These are phyloP conservation scores for Eimeria mitis DNA, from an alignment of 169 alveolate species.

Conservation along the genomic window DNA sequence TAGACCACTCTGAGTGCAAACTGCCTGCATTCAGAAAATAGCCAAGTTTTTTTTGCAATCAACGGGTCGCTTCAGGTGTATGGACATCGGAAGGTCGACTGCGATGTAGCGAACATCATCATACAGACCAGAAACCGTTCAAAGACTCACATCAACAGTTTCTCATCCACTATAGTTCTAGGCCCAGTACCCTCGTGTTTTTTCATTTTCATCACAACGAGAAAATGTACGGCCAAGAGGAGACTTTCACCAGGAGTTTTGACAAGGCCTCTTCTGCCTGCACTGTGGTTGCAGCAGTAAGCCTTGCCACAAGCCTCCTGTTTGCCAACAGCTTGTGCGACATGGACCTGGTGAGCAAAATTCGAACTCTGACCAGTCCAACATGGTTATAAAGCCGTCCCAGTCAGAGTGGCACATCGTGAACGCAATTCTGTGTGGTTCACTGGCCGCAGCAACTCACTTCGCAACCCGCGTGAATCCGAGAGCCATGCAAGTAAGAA, in stretches of 20 bases:
- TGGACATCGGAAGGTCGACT: slow-evolving; percentile 26
- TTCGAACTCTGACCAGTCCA: not conserved
- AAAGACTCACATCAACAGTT: slow-evolving; percentile 59
- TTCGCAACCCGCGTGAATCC: slow-evolving; percentile 72
- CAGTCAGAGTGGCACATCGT: slow-evolving; percentile 68
- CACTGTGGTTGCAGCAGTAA: slow-evolving; percentile 69
- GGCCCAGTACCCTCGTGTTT: slow-evolving; percentile 39
- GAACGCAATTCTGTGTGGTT: slow-evolving; percentile 52
- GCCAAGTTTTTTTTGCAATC: not conserved
- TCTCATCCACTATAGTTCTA: slow-evolving; percentile 31
- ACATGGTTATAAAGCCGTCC: not conserved
- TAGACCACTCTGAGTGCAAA: slow-evolving; percentile 35
- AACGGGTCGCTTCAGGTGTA: slow-evolving; percentile 4
- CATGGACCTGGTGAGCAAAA: slow-evolving; percentile 72
- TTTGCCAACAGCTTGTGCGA: slow-evolving; percentile 67
- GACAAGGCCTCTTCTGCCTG: slow-evolving; percentile 65
- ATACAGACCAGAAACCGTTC: slow-evolving; percentile 56
- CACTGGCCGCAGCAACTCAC: slow-evolving; percentile 67
- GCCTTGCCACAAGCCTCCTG: slow-evolving; percentile 68
- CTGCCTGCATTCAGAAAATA: not conserved
- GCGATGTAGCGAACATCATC: not conserved
- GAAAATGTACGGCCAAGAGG: slow-evolving; percentile 77
- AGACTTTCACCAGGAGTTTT: slow-evolving; percentile 44
- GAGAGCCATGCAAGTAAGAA: slow-evolving; percentile 60
- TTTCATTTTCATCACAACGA: slow-evolving; percentile 13